Evolutionary conservation across 2,329 filamentous ascomycete species (phyloP).

Genomic region (Pseudocercospora fijiensis): DNA sequence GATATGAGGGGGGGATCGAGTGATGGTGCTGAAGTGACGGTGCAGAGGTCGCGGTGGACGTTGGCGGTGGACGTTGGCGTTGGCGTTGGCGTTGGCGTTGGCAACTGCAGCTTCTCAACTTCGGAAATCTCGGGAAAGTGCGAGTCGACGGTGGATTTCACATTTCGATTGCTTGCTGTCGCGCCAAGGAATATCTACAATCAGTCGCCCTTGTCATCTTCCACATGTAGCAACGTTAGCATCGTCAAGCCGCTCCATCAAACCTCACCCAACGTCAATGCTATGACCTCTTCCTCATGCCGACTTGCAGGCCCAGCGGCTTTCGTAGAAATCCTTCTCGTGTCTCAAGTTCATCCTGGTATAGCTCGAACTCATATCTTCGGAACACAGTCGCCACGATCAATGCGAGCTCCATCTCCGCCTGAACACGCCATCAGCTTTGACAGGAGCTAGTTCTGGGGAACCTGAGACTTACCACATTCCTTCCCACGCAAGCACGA

Average conservation of each 20-base stretch:
- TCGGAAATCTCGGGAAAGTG: background rate
- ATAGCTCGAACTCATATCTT: slow-evolving; percentile 39
- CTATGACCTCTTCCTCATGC: slow-evolving; percentile 27
- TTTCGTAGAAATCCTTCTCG: slow-evolving; percentile 40
- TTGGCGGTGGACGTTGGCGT: background rate
- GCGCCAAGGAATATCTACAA: background rate
- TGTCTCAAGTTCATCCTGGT: slow-evolving; percentile 38
- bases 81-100: background rate
- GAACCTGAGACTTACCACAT: slow-evolving; percentile 33
- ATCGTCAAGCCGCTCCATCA: background rate
- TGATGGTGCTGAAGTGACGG: background rate
- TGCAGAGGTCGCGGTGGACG: background rate
- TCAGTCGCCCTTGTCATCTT: background rate
- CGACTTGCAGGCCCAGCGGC: slow-evolving; percentile 35
- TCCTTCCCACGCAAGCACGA: slow-evolving; percentile 45
- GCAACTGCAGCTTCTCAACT: background rate
- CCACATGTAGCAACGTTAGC: background rate
- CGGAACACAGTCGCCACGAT: slow-evolving; percentile 42
- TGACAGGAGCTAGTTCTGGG: background rate
- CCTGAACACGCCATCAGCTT: slow-evolving; percentile 23
- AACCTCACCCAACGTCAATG: slow-evolving; percentile 2
- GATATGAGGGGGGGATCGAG: background rate
- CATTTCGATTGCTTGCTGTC: background rate
- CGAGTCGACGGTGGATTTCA: background rate
- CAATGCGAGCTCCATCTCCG: slow-evolving; percentile 44